Conservation (phyloP, 1,139 yeast species). For the Yamadazyma pseudoaaseri region DNA sequence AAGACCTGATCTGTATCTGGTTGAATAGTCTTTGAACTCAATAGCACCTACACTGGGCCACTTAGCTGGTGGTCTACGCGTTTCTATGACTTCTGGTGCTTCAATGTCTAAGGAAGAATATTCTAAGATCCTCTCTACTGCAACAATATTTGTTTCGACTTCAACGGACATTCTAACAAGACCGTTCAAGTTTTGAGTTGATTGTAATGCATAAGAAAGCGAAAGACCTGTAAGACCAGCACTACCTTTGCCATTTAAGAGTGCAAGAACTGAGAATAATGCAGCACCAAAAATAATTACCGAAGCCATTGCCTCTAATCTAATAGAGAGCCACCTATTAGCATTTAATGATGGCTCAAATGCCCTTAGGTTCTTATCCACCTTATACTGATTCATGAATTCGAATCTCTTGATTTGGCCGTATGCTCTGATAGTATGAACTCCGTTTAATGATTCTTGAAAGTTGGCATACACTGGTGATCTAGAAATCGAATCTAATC, state of each 20-base stretch:
- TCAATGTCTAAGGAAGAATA: conserved; percentile 31
- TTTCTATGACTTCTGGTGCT: conserved; percentile 24
- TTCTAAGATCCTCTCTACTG: conserved; percentile 35
- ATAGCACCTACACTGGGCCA: conserved; percentile 55
- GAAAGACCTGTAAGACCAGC: conserved; percentile 37
- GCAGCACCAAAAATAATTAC: conserved; percentile 28
- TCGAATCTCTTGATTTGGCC: conserved; percentile 27
- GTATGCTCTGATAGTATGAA: conserved; percentile 35
- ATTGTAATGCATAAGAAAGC: conserved; percentile 33
- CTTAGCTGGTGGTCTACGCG: conserved; percentile 20
- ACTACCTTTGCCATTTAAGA: neutral
- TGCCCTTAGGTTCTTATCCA: conserved; percentile 21
- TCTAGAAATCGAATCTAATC: conserved; percentile 29
- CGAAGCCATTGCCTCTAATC: conserved; percentile 34
- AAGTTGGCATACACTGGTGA: conserved; percentile 35
- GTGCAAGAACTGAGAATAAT: conserved; percentile 15
- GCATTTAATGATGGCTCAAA: conserved; percentile 22
- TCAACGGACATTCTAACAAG: conserved; percentile 36
- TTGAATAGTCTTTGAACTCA: conserved; percentile 68
- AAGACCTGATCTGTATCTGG: conserved; percentile 80
- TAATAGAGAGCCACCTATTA: conserved; percentile 38
- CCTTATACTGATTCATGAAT: conserved; percentile 19
- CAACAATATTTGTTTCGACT: conserved; percentile 30
- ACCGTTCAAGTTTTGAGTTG: conserved; percentile 28
- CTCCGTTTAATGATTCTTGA: conserved; percentile 37